Conservation (phyloP, 1,139 yeast species). For the Debaryomyces fabryi region DNA sequence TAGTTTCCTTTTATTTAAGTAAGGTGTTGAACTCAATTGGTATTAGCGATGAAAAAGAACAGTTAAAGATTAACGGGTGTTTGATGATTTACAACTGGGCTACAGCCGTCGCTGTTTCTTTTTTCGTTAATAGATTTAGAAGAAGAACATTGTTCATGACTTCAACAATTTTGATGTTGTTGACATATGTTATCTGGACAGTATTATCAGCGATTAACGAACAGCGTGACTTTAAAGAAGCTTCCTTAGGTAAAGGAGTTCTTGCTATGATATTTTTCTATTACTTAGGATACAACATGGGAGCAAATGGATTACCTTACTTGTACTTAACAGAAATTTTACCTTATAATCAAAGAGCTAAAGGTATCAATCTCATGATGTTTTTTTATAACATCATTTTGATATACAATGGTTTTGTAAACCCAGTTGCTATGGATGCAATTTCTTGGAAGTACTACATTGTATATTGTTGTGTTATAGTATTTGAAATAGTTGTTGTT, state of each 20-base stretch:
- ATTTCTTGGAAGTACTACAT: conserved; percentile 64
- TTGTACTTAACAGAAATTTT: conserved; percentile 45
- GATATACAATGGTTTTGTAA: conserved; percentile 47
- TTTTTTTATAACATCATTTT: conserved; percentile 27
- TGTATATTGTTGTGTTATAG: conserved; percentile 48
- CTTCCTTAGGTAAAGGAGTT: conserved; percentile 42
- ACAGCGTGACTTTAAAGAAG: conserved; percentile 35
- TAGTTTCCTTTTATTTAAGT: conserved; percentile 53
- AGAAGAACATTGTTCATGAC: conserved; percentile 50
- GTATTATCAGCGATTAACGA: conserved; percentile 40
- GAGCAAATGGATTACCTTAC: conserved; percentile 44
- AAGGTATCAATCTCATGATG: conserved; percentile 40
- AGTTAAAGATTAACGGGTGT: conserved; percentile 50
- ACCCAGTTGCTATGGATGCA: conserved; percentile 61
- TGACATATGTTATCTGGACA: conserved; percentile 43
- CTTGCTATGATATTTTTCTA: conserved; percentile 50
- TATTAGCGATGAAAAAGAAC: conserved; percentile 43
- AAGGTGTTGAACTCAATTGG: conserved; percentile 53
- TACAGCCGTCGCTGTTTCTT: conserved; percentile 34
- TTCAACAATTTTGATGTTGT: conserved; percentile 38
- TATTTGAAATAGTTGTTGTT: conserved; percentile 39
- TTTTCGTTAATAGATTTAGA: conserved; percentile 32
- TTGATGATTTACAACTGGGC: conserved; percentile 46
- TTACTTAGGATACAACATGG: conserved; percentile 40
- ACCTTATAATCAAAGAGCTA: conserved; percentile 49